Evolutionary conservation across 75 land plant genomes (phyloP), one percentile per base, ranked within the genome.

Genomic region (Larix kaempferi): DNA sequence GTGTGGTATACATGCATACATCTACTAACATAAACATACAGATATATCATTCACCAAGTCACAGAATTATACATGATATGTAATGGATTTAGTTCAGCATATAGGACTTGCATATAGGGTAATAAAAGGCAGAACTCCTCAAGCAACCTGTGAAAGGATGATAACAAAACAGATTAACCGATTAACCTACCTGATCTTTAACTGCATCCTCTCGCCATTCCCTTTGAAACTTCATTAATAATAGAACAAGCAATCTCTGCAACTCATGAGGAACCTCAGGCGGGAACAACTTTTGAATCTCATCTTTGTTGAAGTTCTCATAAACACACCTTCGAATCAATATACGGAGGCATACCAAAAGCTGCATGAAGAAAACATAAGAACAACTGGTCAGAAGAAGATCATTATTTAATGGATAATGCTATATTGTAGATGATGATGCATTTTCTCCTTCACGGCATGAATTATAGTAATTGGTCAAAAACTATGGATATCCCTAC

Each of bases 171-270:
- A 60, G 62, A 60, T 21, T 16, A 60, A 21, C 1, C 21, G 55
- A 56, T 27, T 3, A 26, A 12, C 19, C 75, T 56, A 89, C 91
- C 86, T 86, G 83, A 73, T 89, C 88, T 29, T 86, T 84, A 29
- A 78, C 59, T 26, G 77, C 84, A 74, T 86, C 91, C 66, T 89
- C 84, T 49, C 80, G 80, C 91, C 91, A 89, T 56, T 87, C 89
- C 6, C 69, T 73, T 69, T 87, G 89, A 74, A 89, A 89, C 69
- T 87, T 89, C 67, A 84, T 84, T 33, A 89, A 72, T 57, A 89
- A 74, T 4, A 87, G 54, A 3, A 84, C 88, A 73, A 89, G 80
- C 13, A 87, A 65, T 69, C 87, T 82, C 52, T 87, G 84, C 64
- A 89, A 60, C 74, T 89, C 89, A 22, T 85, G 91, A 33, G 72